Evolutionary conservation across 257 asterid genomes (phyloP).

Genomic region (Petunia axillaris): DNA sequence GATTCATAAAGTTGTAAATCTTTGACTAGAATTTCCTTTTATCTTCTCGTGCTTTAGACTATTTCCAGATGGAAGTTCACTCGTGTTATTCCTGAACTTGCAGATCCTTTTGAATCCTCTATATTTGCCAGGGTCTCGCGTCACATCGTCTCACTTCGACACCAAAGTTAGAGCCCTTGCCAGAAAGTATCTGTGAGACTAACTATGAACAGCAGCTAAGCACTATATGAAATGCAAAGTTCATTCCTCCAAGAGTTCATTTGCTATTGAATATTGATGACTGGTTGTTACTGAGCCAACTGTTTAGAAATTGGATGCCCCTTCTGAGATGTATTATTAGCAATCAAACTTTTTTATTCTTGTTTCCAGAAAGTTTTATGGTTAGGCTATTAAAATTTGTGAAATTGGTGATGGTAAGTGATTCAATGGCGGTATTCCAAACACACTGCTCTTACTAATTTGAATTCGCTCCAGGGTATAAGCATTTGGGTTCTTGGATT

Average conservation of each 20-base stretch:
- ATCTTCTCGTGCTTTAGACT: neutral
- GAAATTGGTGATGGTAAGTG: too few species aligned
- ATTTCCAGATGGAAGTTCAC: neutral
- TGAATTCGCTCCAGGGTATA: too few species aligned
- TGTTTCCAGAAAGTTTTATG: neutral
- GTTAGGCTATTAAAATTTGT: too few species aligned
- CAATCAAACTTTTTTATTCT: neutral
- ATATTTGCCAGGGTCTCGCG: slow-evolving; percentile 92
- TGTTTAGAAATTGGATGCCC: neutral
- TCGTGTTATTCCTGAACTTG: slow-evolving; percentile 30
- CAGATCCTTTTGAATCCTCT: slow-evolving; percentile 98
- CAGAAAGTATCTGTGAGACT: slow-evolving; percentile 72
- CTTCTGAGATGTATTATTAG: neutral
- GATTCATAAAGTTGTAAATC: neutral
- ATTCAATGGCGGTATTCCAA: too few species aligned
- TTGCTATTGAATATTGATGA: neutral
- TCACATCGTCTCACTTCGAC: slow-evolving; percentile 93
- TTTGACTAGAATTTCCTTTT: neutral
- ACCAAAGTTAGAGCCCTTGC: slow-evolving; percentile 98
- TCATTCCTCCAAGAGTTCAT: neutral
- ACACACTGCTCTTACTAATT: too few species aligned
- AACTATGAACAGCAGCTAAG: neutral
- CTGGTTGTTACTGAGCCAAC: neutral
- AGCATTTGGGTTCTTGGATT: too few species aligned
- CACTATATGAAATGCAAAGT: neutral